Evolutionary conservation across 768 basidiomycete species (phyloP).

Genomic region (Tricholoma furcatifolium): DNA sequence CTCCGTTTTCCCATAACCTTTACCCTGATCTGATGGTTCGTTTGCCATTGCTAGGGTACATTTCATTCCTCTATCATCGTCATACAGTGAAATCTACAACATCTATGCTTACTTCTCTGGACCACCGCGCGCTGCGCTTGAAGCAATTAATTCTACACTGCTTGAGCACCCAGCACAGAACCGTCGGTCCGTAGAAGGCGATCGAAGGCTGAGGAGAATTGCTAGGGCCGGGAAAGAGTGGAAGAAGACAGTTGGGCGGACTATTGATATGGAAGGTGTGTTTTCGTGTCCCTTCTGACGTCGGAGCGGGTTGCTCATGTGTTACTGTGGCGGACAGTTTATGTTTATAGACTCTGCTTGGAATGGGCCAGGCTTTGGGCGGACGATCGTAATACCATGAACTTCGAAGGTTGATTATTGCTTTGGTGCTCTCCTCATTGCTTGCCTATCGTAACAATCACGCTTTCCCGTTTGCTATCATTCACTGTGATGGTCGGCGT

Average conservation of each 20-base stretch:
- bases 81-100: slow-evolving; percentile 92
- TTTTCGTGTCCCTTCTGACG: slow-evolving; percentile 5
- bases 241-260: slow-evolving; percentile 81
- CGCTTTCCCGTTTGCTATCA: too few species aligned
- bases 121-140: slow-evolving; percentile 58
- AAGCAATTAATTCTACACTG: slow-evolving; percentile 43
- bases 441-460: too few species aligned
- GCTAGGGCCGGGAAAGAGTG: slow-evolving; percentile 92
- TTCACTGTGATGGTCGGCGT: too few species aligned
- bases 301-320: background rate
- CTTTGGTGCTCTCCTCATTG: too few species aligned
- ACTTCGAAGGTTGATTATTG: slow-evolving; percentile 21
- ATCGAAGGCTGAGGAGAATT: slow-evolving; percentile 73
- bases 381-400: slow-evolving; percentile 81
- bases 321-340: slow-evolving; percentile 46
- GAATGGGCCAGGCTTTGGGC: slow-evolving; percentile 87
- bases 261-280: slow-evolving; percentile 91
- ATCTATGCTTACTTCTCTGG: slow-evolving; percentile 93
- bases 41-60: slow-evolving; percentile 68
- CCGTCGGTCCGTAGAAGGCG: slow-evolving; percentile 51
- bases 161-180: slow-evolving; percentile 30
- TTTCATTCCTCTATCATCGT: slow-evolving; percentile 86
- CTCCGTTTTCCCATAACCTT: background rate
- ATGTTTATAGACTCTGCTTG: slow-evolving; percentile 83
- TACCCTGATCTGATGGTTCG: background rate